These are phyloP conservation scores for Coniophora puteana DNA, from an alignment of 1,284 basidiomycete species.

Conservation along the genomic window DNA sequence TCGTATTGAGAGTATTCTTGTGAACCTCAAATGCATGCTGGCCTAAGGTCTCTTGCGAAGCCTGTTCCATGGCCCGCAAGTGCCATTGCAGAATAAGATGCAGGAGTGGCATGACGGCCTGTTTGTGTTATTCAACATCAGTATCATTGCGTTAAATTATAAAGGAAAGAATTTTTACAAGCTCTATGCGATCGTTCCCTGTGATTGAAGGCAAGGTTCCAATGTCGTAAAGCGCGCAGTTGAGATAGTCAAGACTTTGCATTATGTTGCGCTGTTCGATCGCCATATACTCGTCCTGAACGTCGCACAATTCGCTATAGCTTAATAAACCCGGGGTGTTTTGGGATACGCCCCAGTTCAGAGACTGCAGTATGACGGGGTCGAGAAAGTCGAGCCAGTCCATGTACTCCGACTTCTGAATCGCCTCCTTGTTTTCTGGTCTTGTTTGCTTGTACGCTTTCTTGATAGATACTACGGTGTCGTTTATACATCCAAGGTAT, in stretches of 20 bases:
- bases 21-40: slow-evolving; percentile 16
- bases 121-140: neutral
- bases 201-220: slow-evolving; percentile 18
- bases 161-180: slow-evolving; percentile 12
- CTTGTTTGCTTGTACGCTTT: neutral
- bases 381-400: neutral
- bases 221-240: slow-evolving; percentile 18
- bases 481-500: neutral
- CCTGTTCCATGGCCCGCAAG: too few species aligned
- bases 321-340: too few species aligned
- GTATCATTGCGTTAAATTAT: neutral
- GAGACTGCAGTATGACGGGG: neutral
- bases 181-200: slow-evolving; percentile 18
- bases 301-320: neutral
- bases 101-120: slow-evolving; percentile 22
- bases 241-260: slow-evolving; percentile 9
- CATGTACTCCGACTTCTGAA: neutral
- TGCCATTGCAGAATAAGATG: slow-evolving; percentile 19
- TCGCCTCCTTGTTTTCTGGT: neutral
- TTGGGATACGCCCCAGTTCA: neutral
- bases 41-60: slow-evolving; percentile 20
- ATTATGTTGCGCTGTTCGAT: neutral
- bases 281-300: slow-evolving; percentile 1
- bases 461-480: neutral
- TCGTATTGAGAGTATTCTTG: slow-evolving; percentile 15